Evolutionary conservation across 2,329 filamentous ascomycete genomes (phyloP).

Genomic region (Stromatinia cepivora): DNA sequence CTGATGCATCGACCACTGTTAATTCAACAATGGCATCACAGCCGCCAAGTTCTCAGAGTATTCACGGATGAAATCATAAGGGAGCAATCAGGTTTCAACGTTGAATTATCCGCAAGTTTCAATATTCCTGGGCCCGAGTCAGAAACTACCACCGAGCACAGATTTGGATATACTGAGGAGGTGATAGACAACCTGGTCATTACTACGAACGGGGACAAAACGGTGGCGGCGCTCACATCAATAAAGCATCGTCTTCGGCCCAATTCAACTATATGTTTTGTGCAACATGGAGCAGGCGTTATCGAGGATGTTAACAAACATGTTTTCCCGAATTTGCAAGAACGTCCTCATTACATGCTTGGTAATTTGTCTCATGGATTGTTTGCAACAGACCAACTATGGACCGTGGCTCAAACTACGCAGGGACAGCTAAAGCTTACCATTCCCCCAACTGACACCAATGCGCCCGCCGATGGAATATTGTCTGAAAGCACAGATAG

Average conservation of each 20-base stretch:
- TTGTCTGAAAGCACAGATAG: constrained; percentile 7
- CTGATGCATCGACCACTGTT: constrained; percentile 54
- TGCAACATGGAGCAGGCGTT: constrained; percentile 81
- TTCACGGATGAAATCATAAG: constrained; percentile 47
- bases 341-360: constrained; percentile 70
- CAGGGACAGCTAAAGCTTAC: constrained; percentile 44
- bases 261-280: constrained; percentile 70
- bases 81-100: constrained; percentile 38
- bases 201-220: constrained; percentile 61
- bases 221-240: constrained; percentile 55
- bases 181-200: constrained; percentile 71
- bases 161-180: constrained; percentile 36
- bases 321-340: constrained; percentile 65
- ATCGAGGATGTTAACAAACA: constrained; percentile 73
- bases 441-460: constrained; percentile 25
- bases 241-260: constrained; percentile 67
- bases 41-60: constrained; percentile 48
- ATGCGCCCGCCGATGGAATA: not conserved
- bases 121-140: constrained; percentile 35
- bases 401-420: constrained; percentile 45
- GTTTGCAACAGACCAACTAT: constrained; percentile 43
- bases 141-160: constrained; percentile 25
- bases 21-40: constrained; percentile 49
- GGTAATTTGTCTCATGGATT: constrained; percentile 44
- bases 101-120: constrained; percentile 35